phyloP scores from a whole-genome alignment of 2,329 filamentous ascomycete genomes.

The Trichoderma hamatum region DNA sequence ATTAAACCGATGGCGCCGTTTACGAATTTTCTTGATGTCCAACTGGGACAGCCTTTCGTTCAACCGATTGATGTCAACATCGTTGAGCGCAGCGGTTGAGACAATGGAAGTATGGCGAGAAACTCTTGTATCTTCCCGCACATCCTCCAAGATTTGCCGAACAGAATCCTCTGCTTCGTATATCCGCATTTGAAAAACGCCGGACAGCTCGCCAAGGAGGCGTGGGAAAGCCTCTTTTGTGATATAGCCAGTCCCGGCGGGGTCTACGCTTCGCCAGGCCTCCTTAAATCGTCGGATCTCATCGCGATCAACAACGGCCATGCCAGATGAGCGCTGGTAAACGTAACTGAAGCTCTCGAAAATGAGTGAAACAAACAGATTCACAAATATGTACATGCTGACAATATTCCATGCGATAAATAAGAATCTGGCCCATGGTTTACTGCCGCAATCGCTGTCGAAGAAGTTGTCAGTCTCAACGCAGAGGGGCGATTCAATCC shows the following conservation, averaged over 20 bases:
- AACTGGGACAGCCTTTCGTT: slow-evolving; percentile 73
- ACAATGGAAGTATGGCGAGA: slow-evolving; percentile 59
- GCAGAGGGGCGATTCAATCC: slow-evolving; percentile 78
- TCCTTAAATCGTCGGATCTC: slow-evolving; percentile 97
- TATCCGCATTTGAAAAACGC: slow-evolving; percentile 95
- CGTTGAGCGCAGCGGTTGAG: slow-evolving; percentile 52
- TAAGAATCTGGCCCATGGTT: slow-evolving; percentile 81
- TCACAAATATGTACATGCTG: slow-evolving; percentile 99
- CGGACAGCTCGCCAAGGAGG: slow-evolving; percentile 87
- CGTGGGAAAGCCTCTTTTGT: slow-evolving; percentile 86
- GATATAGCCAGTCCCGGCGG: slow-evolving; percentile 88
- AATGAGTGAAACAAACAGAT: slow-evolving; percentile 95
- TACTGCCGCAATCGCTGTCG: slow-evolving; percentile 89
- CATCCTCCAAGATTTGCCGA: slow-evolving; percentile 81
- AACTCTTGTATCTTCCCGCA: slow-evolving; percentile 61
- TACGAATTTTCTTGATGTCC: slow-evolving; percentile 73
- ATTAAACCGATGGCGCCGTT: slow-evolving; percentile 79
- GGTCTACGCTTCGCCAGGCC: slow-evolving; percentile 95
- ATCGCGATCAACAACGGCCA: slow-evolving; percentile 86
- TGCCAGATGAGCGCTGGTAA: slow-evolving; percentile 92
- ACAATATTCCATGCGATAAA: slow-evolving; percentile 99
- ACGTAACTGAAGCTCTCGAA: slow-evolving; percentile 99
- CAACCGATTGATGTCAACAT: slow-evolving; percentile 74
- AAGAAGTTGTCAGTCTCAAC: slow-evolving; percentile 74
- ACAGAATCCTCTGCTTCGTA: slow-evolving; percentile 92